Base-by-base conservation (phyloP, 106 monocot species). In the Agapanthus africanus region DNA sequence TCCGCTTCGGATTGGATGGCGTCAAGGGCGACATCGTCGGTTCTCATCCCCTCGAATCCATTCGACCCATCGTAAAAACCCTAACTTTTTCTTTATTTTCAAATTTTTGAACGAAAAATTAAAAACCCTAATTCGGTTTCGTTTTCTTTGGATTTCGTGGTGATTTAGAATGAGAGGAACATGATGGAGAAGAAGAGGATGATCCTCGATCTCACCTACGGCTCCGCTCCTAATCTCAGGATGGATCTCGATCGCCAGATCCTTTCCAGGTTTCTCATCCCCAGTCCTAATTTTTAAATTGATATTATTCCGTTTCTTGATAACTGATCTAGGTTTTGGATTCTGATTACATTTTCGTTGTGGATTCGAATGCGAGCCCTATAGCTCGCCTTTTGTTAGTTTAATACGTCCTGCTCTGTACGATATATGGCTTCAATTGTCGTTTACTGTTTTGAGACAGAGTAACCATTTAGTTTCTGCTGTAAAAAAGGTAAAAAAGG, bases 221-320 rank as follows among this genome's bases (percentile, higher is more conserved):
- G 95, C 26, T 73, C 91, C 6, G 85, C 91, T 6, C 81, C 88
- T 67, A 83, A 84, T 71, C 35, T 91, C 22, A 81, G 88, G 77
- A 91, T 73, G 76, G 91, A 95, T 82, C 80, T 95, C 54, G 91
- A 95, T 72, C 71, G 80, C n/a, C 95, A 95, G 72, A 95, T 91
- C 65, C 82, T 95, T 28, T 81, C 86, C 70, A 90, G 82, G 94
- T 94, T 37, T 5, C 33, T 7, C 0, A 61, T 35, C 35, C 35
- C 61, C 36, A 36, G 10, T 35, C 35, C 61, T 35, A 36, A 61
- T 61, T 56, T 56, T 8, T 1, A 13, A 56, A 28, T 10, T 30
- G 56, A 30, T 1, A 30, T 56, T 26, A 30, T n/a, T n/a, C 6
- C 11, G 52, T 23, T 22, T 23, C 52, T 16, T 44, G 44, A 14